These are phyloP conservation scores for Leccinum rimulosum DNA, from an alignment of 768 basidiomycete species.

Conservation along the genomic window DNA sequence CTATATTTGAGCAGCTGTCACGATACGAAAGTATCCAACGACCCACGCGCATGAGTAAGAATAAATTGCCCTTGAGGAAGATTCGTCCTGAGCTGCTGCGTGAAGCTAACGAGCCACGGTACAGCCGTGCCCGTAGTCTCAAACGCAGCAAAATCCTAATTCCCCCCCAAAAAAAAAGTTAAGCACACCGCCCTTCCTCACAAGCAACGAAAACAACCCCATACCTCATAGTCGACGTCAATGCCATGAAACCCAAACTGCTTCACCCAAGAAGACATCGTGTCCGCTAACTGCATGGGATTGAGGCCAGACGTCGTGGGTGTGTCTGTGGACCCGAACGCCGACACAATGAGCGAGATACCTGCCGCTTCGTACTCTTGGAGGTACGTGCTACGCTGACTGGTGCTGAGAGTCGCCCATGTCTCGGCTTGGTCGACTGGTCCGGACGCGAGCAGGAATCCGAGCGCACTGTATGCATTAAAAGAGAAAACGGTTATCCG, in stretches of 20 bases:
- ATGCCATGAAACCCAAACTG: slow-evolving; percentile 47
- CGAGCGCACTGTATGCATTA: background rate
- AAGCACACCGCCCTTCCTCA: background rate
- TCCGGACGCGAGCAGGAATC: background rate
- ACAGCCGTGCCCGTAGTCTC: slow-evolving; percentile 28
- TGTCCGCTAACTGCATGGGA: slow-evolving; percentile 10
- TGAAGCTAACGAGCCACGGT: slow-evolving; percentile 32
- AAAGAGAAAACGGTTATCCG: background rate
- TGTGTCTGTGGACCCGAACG: slow-evolving; percentile 40
- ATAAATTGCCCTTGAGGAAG: slow-evolving; percentile 24
- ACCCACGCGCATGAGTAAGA: slow-evolving; percentile 33
- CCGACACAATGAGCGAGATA: slow-evolving; percentile 53
- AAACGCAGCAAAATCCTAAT: slow-evolving; percentile 29
- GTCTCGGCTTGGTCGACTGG: background rate
- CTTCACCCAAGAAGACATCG: slow-evolving; percentile 43
- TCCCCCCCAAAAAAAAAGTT: no score
- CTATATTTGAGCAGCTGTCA: background rate
- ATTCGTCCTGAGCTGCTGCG: slow-evolving; percentile 23
- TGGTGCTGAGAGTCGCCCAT: slow-evolving; percentile 38
- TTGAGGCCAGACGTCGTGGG: slow-evolving; percentile 37
- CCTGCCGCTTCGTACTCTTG: slow-evolving; percentile 49
- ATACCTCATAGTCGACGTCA: slow-evolving; percentile 49
- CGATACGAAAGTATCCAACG: background rate
- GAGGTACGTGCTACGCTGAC: slow-evolving; percentile 40
- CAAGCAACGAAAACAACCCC: background rate